A percentile compares a stretch with the other conserved stretches of the same genome.
These are phyloP conservation scores for Solanum boliviense DNA, from an alignment of 257 asterid species.

Conservation along the genomic window DNA sequence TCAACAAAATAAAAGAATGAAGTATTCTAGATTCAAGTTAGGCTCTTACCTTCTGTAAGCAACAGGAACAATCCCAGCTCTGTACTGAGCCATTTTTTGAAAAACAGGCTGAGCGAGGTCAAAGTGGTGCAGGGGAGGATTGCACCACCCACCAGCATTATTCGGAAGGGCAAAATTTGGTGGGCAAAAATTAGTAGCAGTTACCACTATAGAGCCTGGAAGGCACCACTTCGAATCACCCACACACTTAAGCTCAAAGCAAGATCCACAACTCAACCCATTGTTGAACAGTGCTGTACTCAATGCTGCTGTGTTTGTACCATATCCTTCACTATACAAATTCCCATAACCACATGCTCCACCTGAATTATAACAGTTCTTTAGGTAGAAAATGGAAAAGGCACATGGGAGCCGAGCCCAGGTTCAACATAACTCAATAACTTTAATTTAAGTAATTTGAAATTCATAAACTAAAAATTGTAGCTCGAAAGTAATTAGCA, in stretches of 20 bases:
- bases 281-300: slow-evolving; percentile 29
- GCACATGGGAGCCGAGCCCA: rapidly evolving
- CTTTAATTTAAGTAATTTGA: background rate
- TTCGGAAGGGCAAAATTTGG: slow-evolving; percentile 28
- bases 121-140: slow-evolving; percentile 35
- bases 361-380: slow-evolving; percentile 3
- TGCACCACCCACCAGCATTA: slow-evolving; percentile 38
- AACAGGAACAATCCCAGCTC: slow-evolving; percentile 33
- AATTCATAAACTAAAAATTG: background rate
- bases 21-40: background rate
- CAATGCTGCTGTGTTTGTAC: slow-evolving; percentile 30
- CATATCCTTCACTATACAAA: slow-evolving; percentile 34
- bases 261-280: slow-evolving; percentile 31
- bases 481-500: background rate
- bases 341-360: slow-evolving; percentile 46
- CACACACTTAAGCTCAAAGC: slow-evolving; percentile 28
- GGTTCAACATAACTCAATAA: background rate
- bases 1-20: background rate
- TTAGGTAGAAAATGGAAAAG: background rate
- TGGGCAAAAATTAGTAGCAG: slow-evolving; percentile 33
- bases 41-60: slow-evolving; percentile 17
- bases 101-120: slow-evolving; percentile 36
- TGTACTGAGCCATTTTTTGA: slow-evolving; percentile 18
- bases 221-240: slow-evolving; percentile 16
- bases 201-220: slow-evolving; percentile 16